Base-by-base conservation (phyloP, 352 stramenopile species). In the Globisporangium recalcitrans region DNA sequence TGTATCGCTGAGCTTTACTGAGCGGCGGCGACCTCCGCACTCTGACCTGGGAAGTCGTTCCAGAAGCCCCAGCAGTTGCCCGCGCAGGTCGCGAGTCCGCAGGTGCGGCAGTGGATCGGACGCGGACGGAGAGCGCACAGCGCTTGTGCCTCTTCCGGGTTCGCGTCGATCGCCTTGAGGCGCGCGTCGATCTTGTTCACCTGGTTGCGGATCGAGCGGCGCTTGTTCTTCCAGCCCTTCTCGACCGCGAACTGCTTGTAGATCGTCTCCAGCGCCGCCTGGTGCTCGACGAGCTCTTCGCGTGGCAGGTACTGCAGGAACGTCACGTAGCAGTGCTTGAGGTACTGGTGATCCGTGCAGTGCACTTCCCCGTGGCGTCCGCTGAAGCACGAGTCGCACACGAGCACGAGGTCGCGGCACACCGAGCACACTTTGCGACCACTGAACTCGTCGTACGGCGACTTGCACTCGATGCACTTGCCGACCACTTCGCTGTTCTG, bases 21-120 rank as follows among this genome's bases (percentile, higher is more conserved):
- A 9, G 52, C 53, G 1, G 26, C 38, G 22, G 53, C 21, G 14
- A 26, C 52, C 21, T 57, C 51, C 9, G 51, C n/a, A 29, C 22
- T 57, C 31, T 57, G 51, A 5, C 29, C 29, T 11, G 66, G 66
- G 36, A 69, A 69, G 51, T 90, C 80, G 58, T 78, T 90, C 80
- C 80, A 90, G 58, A 90, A 90, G 11, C 80, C 80, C 80, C 80
- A 90, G 67, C 80, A 90, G 26, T 86, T 90, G 63, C 80, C 80
- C 57, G 76, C 74, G 66, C 80, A 90, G 34, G 64, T 66, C 16
- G 65, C 44, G 4, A 73, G 61, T 46, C 80, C 80, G 42, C 80
- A 90, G 7, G 80, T 90, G 44, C 80, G 80, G 57, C 80, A 90
- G 65, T 90, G 80, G 55, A 88, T 82, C 29, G 75, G 76, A 9